These are phyloP conservation scores for Eimeria tenella DNA, from an alignment of 169 alveolate species.

Conservation along the genomic window DNA sequence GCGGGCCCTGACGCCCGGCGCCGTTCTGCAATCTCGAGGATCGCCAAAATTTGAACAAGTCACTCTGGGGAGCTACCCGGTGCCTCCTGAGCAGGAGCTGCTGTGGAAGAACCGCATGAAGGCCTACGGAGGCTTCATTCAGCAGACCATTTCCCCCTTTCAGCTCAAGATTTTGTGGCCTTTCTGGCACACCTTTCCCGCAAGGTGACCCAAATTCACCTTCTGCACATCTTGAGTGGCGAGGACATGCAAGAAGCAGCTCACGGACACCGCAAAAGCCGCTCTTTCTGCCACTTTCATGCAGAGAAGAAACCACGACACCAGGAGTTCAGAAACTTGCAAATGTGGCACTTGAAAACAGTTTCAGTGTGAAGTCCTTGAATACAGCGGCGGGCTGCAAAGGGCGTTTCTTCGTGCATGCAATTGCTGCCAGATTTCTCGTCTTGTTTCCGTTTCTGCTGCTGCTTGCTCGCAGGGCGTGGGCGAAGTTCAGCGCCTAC, in stretches of 20 bases:
- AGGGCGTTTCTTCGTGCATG: too few relatives aligned
- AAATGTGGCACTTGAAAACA: too few relatives aligned
- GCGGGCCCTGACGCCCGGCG: constrained; percentile 64
- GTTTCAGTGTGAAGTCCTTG: too few relatives aligned
- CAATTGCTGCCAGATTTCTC: neutral
- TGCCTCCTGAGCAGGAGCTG: constrained; percentile 92
- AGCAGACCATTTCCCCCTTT: constrained; percentile 91
- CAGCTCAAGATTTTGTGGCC: constrained; percentile 91
- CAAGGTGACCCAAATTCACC: constrained; percentile 82
- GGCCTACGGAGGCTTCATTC: constrained; percentile 90
- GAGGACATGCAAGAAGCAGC: too few relatives aligned
- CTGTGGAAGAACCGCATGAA: constrained; percentile 91
- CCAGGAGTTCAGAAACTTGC: too few relatives aligned
- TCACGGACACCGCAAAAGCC: too few relatives aligned
- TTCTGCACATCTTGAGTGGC: too few relatives aligned
- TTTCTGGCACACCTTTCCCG: constrained; percentile 90
- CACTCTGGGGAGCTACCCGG: constrained; percentile 91
- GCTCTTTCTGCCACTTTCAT: too few relatives aligned
- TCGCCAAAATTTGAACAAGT: constrained; percentile 88
- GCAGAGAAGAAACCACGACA: too few relatives aligned
- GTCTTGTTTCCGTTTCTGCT: too few relatives aligned
- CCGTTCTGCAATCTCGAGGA: constrained; percentile 38
- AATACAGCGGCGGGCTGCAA: too few relatives aligned
- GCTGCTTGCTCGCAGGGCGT: too few relatives aligned
- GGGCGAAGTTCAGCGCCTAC: constrained; percentile 79